phyloP scores from a whole-genome alignment of 345 rosid genomes.

The Populus simonii region DNA sequence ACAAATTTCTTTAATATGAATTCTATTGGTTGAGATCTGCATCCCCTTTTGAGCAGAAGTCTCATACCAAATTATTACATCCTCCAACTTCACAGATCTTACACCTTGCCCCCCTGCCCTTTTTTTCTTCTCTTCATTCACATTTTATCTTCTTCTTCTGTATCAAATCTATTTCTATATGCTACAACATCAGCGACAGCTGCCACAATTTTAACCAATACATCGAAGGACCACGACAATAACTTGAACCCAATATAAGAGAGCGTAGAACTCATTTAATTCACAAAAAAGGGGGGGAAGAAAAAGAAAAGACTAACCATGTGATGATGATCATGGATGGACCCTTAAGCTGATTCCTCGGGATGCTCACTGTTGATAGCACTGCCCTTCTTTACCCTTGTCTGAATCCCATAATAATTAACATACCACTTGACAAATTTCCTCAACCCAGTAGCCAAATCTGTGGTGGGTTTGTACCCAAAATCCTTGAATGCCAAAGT shows the following conservation, averaged over 20 bases:
- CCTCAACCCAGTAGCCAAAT: conserved; percentile 22
- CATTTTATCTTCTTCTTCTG: conserved; percentile 2
- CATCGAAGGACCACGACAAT: conserved; percentile 9
- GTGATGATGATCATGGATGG: neutral
- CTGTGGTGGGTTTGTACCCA: conserved; percentile 23
- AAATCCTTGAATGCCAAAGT: conserved; percentile 20
- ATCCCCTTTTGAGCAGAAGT: conserved; percentile 11
- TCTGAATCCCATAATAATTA: conserved; percentile 20
- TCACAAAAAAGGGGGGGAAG: neutral
- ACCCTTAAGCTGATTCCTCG: neutral
- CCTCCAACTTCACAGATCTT: conserved; percentile 14
- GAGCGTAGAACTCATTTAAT: neutral
- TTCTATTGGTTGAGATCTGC: conserved; percentile 39
- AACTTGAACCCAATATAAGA: neutral
- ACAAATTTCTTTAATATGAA: conserved; percentile 31
- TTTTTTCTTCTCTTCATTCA: conserved; percentile 4
- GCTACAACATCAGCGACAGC: conserved; percentile 4
- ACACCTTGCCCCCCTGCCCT: neutral
- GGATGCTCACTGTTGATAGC: neutral
- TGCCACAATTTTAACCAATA: neutral
- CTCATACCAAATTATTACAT: conserved; percentile 20
- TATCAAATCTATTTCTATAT: conserved; percentile 18
- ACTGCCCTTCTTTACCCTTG: conserved; percentile 11
- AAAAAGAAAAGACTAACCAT: neutral
- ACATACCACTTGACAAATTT: conserved; percentile 30